Evolutionary conservation across 169 alveolate species (phyloP), one percentile per base, ranked within the genome.

Genomic region (Plasmodium berghei): DNA sequence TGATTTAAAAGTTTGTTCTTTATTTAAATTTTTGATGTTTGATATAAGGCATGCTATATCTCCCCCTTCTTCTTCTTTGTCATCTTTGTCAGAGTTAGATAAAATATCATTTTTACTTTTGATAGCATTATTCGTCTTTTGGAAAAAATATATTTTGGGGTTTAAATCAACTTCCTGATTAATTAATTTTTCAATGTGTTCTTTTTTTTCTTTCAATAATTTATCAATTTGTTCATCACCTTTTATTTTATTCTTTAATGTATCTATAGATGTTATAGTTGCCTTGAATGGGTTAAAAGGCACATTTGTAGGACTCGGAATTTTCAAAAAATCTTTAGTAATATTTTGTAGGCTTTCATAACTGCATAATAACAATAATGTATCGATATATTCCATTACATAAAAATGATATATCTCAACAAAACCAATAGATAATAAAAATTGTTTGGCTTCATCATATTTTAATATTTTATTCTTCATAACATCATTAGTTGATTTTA

Each of bases 1-100:
- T 22, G 89, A 77, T 24, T 77, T 63, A 61, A 77, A 77, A 10
- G 89, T 77, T 24, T 77, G 89, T 52, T 77, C 89, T 64, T 77
- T 77, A 69, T 54, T 46, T 58, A 64, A 26, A 40, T 77, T 77
- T 49, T 34, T 64, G 49, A 77, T 77, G 54, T 63, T 77, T 59
- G 89, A 58, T 54, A 77, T 77, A 77, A 77, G 74, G 34, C 54
- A 9, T 40, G 89, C 45, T n/a, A 63, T 14, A 24, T 48, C 80
- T 77, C n/a, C 73, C 34, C 58, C 48, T 9, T 20, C 45, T 56
- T 77, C 89, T n/a, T 77, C 80, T 70, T 45, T 45, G 18, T 48
- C 20, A 49, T 77, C 71, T n/a, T 63, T 18, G 28, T 77, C 89
- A 70, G 63, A 14, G 28, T 18, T 46, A 45, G 59, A 26, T 10